Evolutionary conservation across 495 filamentous ascomycete species (phyloP).

Genomic region (Lasiosphaeria miniovina): DNA sequence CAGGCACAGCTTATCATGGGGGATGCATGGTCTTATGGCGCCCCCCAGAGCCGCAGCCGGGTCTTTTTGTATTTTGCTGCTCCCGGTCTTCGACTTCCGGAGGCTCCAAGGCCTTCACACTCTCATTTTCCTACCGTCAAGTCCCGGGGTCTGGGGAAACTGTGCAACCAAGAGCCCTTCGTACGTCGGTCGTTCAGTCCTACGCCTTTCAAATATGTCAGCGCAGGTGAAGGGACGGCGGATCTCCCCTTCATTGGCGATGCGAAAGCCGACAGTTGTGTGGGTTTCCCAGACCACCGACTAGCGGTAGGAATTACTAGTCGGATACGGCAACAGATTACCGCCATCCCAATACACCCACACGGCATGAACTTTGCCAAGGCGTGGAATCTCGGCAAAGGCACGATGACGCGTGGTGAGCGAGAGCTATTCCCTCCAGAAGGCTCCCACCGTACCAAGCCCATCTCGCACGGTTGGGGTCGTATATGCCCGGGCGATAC

Average conservation of each 20-base stretch:
- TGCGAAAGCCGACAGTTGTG: slow-evolving; percentile 49
- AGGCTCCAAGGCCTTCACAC: slow-evolving; percentile 58
- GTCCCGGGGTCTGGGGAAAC: slow-evolving; percentile 47
- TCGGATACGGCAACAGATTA: slow-evolving; percentile 31
- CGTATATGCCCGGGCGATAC: slow-evolving; percentile 51
- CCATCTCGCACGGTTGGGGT: slow-evolving; percentile 42
- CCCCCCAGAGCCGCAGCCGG: slow-evolving; percentile 58
- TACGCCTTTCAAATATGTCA: slow-evolving; percentile 57
- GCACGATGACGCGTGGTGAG: slow-evolving; percentile 38
- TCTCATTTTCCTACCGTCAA: slow-evolving; percentile 43
- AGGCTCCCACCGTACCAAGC: slow-evolving; percentile 8
- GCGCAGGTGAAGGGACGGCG: slow-evolving; percentile 45
- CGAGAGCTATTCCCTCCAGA: slow-evolving; percentile 29
- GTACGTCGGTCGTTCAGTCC: slow-evolving; percentile 46
- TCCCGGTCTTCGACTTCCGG: slow-evolving; percentile 53
- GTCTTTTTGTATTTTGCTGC: slow-evolving; percentile 66
- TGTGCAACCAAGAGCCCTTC: slow-evolving; percentile 59
- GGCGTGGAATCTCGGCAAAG: slow-evolving; percentile 35
- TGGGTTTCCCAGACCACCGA: slow-evolving; percentile 64
- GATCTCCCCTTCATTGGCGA: slow-evolving; percentile 61
- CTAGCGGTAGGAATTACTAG: slow-evolving; percentile 31
- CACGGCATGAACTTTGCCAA: slow-evolving; percentile 46
- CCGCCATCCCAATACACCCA: slow-evolving; percentile 42
- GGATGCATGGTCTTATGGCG: slow-evolving; percentile 67
- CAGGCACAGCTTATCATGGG: slow-evolving; percentile 60